phyloP scores from a whole-genome alignment of 2,329 filamentous ascomycete species.

The Karstenula rhodostoma region DNA sequence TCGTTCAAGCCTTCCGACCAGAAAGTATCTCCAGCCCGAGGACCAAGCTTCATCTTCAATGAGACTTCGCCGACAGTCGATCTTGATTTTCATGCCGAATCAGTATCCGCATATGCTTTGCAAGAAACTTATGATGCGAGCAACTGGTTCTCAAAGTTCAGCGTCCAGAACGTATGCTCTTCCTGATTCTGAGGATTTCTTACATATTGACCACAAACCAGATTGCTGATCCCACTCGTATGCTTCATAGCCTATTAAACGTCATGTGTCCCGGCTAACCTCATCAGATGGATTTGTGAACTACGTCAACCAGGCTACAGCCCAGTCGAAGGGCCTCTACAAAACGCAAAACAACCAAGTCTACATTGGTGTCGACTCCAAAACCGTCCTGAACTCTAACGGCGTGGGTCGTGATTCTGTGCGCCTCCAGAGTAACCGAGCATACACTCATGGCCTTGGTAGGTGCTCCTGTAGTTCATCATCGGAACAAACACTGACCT shows the following conservation, averaged over 20 bases:
- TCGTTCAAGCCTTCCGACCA: slow-evolving; percentile 21
- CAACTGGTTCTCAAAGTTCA: slow-evolving; percentile 50
- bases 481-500: too few relatives aligned
- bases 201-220: slow-evolving; percentile 21
- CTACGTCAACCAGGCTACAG: slow-evolving; percentile 44
- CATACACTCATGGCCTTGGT: slow-evolving; percentile 45
- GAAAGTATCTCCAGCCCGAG: slow-evolving; percentile 10
- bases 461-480: too few relatives aligned
- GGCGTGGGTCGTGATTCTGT: slow-evolving; percentile 48
- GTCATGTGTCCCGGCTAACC: background rate
- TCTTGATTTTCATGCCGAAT: slow-evolving; percentile 10
- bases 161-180: slow-evolving; percentile 39
- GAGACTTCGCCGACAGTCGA: slow-evolving; percentile 23
- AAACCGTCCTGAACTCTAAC: slow-evolving; percentile 38
- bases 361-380: slow-evolving; percentile 51
- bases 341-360: slow-evolving; percentile 44
- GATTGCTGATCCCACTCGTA: slow-evolving; percentile 49
- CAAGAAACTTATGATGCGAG: slow-evolving; percentile 48
- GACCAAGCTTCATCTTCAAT: slow-evolving; percentile 12
- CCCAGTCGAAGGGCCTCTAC: slow-evolving; percentile 43
- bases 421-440: slow-evolving; percentile 45
- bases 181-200: background rate
- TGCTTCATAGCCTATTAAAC: slow-evolving; percentile 1
- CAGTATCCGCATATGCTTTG: slow-evolving; percentile 36
- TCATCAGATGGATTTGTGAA: slow-evolving; percentile 47